Evolutionary conservation across 495 filamentous ascomycete genomes (phyloP).

Genomic region (Podospora appendiculata): DNA sequence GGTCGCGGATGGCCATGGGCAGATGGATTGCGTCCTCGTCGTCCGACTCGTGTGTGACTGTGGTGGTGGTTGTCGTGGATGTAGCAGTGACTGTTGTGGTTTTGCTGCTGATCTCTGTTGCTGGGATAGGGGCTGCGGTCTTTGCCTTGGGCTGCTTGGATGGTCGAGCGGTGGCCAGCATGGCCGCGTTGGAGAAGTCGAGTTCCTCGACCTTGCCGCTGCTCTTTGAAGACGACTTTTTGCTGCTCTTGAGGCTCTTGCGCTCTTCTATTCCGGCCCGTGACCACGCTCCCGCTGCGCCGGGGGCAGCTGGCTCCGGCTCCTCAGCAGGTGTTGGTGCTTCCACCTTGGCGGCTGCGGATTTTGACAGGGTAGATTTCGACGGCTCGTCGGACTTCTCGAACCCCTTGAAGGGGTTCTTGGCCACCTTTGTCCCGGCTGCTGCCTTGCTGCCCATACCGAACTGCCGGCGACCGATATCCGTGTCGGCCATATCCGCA

Average conservation of each 20-base stretch:
- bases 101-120: too few relatives aligned
- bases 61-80: slow-evolving; percentile 1
- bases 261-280: slow-evolving; percentile 15
- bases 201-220: slow-evolving; percentile 22
- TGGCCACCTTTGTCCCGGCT: not conserved
- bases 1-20: slow-evolving; percentile 64
- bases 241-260: slow-evolving; percentile 23
- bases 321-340: not conserved
- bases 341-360: not conserved
- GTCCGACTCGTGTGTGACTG: slow-evolving; percentile 33
- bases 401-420: not conserved
- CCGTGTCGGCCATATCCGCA: slow-evolving; percentile 52
- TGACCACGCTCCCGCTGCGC: slow-evolving; percentile 29
- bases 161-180: slow-evolving; percentile 17
- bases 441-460: slow-evolving; percentile 34
- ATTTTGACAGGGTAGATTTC: not conserved
- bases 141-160: slow-evolving; percentile 5
- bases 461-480: slow-evolving; percentile 58
- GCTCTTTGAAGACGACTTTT: slow-evolving; percentile 1
- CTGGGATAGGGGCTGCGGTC: too few relatives aligned
- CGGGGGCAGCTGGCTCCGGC: slow-evolving; percentile 4
- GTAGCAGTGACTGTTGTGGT: too few relatives aligned
- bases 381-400: not conserved
- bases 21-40: slow-evolving; percentile 50
- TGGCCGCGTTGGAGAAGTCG: slow-evolving; percentile 30